Conservation (phyloP, 2,329 filamentous ascomycete species). For the Monosporascus sp. region DNA sequence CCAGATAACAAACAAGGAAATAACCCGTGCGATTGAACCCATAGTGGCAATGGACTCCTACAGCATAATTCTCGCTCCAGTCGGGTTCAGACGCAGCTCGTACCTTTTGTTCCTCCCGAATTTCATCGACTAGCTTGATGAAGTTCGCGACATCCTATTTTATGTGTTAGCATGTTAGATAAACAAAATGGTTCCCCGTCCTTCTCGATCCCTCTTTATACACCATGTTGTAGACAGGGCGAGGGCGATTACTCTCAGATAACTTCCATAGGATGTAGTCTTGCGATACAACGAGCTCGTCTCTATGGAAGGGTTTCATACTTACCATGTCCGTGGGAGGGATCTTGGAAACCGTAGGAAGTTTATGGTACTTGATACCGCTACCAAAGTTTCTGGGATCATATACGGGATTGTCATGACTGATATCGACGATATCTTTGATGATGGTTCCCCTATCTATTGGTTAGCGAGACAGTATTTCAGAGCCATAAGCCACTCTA, state of each 20-base stretch:
- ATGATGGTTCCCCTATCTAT: constrained; percentile 60
- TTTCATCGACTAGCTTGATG: constrained; percentile 50
- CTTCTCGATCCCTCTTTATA: not conserved
- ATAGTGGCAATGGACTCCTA: constrained; percentile 92
- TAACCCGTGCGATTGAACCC: constrained; percentile 94
- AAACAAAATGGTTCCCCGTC: not conserved
- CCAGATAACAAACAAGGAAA: constrained; percentile 84
- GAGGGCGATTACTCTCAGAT: too few relatives aligned
- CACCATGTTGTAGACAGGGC: too few relatives aligned
- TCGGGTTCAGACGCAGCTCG: constrained; percentile 35
- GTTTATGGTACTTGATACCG: constrained; percentile 73
- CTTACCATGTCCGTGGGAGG: constrained; percentile 56
- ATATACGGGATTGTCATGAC: constrained; percentile 85
- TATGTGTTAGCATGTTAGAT: not conserved
- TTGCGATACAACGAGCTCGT: not conserved
- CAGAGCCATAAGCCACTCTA: constrained; percentile 3
- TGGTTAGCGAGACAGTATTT: constrained; percentile 19
- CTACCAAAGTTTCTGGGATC: constrained; percentile 66
- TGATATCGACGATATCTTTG: constrained; percentile 81
- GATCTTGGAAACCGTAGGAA: constrained; percentile 86
- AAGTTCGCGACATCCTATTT: constrained; percentile 46
- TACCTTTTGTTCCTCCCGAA: constrained; percentile 50
- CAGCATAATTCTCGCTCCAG: constrained; percentile 40
- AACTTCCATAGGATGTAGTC: too few relatives aligned
- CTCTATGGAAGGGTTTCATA: constrained; percentile 36